phyloP scores from a whole-genome alignment of 2,329 filamentous ascomycete species.

The Apiospora malaysiana region DNA sequence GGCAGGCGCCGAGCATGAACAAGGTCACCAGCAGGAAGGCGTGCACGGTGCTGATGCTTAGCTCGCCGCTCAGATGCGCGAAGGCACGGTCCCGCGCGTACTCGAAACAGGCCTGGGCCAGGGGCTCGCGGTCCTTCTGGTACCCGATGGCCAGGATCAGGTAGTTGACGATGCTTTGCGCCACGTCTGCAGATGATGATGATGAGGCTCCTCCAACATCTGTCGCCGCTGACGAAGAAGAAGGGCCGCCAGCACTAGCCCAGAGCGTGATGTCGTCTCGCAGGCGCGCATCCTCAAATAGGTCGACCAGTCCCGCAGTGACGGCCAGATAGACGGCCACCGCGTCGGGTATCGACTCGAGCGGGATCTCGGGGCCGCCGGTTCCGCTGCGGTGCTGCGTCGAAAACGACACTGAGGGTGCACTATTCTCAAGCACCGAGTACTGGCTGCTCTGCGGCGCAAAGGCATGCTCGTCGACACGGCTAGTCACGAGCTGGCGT shows the following conservation, averaged over 20 bases:
- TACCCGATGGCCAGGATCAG: constrained; percentile 58
- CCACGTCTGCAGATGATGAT: constrained; percentile 37
- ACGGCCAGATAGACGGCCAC: constrained; percentile 34
- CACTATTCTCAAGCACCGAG: constrained; percentile 54
- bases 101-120: constrained; percentile 54
- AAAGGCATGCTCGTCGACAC: constrained; percentile 57
- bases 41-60: constrained; percentile 56
- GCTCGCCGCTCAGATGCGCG: constrained; percentile 49
- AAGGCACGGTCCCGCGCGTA: constrained; percentile 54
- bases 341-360: constrained; percentile 26
- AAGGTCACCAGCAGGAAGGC: constrained; percentile 56
- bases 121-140: constrained; percentile 47
- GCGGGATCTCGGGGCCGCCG: constrained; percentile 29
- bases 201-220: neutral
- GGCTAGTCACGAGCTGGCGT: constrained; percentile 55
- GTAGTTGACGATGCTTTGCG: constrained; percentile 51
- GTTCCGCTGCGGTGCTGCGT: neutral
- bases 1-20: constrained; percentile 60
- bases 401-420: constrained; percentile 25
- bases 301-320: constrained; percentile 54
- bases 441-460: constrained; percentile 56
- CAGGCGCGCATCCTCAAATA: constrained; percentile 52
- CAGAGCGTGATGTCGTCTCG: constrained; percentile 49
- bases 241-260: constrained; percentile 42
- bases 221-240: neutral